Percentiles rank a stretch among this genome's conserved stretches.
Evolutionary conservation across 1,139 yeast genomes (phyloP).

Genomic region (Geotrichum cucujoidarum): DNA sequence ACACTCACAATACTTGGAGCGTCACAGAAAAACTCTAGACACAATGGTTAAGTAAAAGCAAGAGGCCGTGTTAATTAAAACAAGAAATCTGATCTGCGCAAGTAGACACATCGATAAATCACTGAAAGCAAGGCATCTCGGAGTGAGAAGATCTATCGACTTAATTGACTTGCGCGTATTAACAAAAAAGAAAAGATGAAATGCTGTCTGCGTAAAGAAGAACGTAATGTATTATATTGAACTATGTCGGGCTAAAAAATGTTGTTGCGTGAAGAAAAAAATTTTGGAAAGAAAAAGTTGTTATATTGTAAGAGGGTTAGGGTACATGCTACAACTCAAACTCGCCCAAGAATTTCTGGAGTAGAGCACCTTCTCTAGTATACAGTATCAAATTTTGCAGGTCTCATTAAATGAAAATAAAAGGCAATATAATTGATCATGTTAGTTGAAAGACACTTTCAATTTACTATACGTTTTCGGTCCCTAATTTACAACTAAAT

Average conservation of each 20-base stretch:
- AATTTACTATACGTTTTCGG: too few relatives aligned
- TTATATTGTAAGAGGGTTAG: too few relatives aligned
- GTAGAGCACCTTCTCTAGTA: too few relatives aligned
- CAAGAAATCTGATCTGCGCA: conserved; percentile 16
- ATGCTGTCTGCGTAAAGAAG: too few relatives aligned
- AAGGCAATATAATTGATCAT: background rate
- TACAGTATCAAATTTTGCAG: too few relatives aligned
- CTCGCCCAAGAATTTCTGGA: too few relatives aligned
- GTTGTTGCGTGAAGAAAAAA: too few relatives aligned
- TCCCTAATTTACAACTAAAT: too few relatives aligned
- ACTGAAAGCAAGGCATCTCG: conserved; percentile 10
- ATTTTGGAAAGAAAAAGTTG: too few relatives aligned
- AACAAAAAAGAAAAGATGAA: too few relatives aligned
- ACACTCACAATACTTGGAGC: background rate
- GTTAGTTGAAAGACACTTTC: too few relatives aligned
- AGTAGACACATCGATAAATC: conserved; percentile 21
- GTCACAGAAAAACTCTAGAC: background rate
- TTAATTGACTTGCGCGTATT: conserved; percentile 17
- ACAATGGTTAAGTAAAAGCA: background rate
- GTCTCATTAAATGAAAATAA: background rate
- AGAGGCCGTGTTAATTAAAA: background rate
- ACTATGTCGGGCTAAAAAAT: background rate
- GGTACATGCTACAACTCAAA: too few relatives aligned
- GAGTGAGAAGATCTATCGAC: conserved; percentile 13
- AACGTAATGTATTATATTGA: background rate